Conservation (phyloP, 2,329 filamentous ascomycete species). For the Cryphonectria parasitica region DNA sequence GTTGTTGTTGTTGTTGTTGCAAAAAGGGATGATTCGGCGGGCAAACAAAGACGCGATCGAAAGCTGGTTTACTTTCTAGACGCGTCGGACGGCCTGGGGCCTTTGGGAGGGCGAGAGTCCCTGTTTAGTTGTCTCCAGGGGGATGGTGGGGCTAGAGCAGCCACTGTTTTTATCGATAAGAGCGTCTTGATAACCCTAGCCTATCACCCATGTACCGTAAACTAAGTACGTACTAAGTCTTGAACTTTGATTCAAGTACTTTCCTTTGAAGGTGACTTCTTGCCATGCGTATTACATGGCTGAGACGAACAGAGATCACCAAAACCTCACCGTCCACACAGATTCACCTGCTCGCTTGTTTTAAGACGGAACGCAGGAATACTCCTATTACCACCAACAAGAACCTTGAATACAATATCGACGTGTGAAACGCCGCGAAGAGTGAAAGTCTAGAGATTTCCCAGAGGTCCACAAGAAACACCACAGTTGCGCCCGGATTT, state of each 20-base stretch:
- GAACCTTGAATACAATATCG: not conserved
- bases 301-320: not conserved
- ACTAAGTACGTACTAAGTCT: not conserved
- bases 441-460: not conserved
- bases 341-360: not conserved
- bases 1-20: slow-evolving; percentile 3
- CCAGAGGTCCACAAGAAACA: not conserved
- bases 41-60: slow-evolving; percentile 10
- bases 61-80: slow-evolving; percentile 17
- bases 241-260: not conserved
- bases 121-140: slow-evolving; percentile 17
- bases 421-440: not conserved
- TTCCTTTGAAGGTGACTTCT: not conserved
- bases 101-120: not conserved
- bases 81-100: slow-evolving; percentile 12
- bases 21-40: not conserved
- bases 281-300: not conserved
- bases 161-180: slow-evolving; percentile 8
- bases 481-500: not conserved
- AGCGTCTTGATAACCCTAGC: not conserved
- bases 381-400: not conserved
- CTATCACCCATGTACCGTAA: not conserved
- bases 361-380: not conserved
- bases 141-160: slow-evolving; percentile 1
- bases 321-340: not conserved